Evolutionary conservation across 179 eudicot species (phyloP).

Genomic region (Camellia oleifera): DNA sequence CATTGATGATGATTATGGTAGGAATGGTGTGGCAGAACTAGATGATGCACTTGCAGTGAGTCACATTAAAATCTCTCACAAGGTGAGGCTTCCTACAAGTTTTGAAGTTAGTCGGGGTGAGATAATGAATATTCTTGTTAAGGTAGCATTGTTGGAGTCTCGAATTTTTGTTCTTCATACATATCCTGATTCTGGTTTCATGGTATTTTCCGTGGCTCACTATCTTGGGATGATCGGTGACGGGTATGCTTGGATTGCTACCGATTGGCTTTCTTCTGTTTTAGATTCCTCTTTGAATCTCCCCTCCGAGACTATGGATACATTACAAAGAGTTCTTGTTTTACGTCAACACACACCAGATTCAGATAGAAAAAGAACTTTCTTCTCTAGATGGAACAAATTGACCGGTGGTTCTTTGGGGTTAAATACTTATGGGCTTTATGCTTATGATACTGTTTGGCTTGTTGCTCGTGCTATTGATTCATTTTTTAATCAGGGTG

Average conservation of each 20-base stretch:
- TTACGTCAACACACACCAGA: constrained; percentile 62
- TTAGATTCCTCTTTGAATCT: constrained; percentile 53
- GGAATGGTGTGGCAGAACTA: constrained; percentile 73
- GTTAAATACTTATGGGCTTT: constrained; percentile 67
- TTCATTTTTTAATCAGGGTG: constrained; percentile 68
- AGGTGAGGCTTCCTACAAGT: constrained; percentile 61
- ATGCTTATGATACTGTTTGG: constrained; percentile 88
- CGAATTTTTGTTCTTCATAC: constrained; percentile 70
- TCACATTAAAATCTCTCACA: constrained; percentile 64
- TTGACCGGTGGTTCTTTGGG: constrained; percentile 55
- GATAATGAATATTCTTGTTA: constrained; percentile 68
- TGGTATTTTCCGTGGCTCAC: constrained; percentile 54
- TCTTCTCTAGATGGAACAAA: constrained; percentile 53
- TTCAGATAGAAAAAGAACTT: constrained; percentile 42
- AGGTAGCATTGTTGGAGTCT: constrained; percentile 57
- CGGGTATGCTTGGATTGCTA: constrained; percentile 84
- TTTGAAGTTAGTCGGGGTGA: constrained; percentile 42
- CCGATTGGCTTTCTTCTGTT: constrained; percentile 78
- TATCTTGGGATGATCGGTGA: constrained; percentile 72
- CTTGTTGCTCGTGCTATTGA: constrained; percentile 78
- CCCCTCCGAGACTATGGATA: constrained; percentile 32
- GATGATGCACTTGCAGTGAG: constrained; percentile 72
- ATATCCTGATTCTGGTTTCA: constrained; percentile 47
- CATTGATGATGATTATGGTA: constrained; percentile 88
- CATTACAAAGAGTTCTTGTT: constrained; percentile 55